phyloP scores from a whole-genome alignment of 371 early-diverging fungal genomes.

The Vairimorpha necatrix region DNA sequence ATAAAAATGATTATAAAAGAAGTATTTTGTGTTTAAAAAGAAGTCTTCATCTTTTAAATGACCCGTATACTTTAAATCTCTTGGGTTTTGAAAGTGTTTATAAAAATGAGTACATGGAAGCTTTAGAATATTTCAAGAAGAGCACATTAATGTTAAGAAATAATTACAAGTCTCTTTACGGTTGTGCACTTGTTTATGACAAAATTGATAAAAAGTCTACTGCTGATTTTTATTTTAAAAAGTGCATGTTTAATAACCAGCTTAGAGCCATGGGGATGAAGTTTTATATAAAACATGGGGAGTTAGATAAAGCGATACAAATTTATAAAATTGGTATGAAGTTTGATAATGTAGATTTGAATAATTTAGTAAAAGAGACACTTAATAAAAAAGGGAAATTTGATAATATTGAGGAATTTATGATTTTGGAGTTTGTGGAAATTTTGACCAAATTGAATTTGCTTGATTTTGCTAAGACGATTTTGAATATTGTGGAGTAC shows the following conservation, averaged over 20 bases:
- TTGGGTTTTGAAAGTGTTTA: constrained; percentile 64
- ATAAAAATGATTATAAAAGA: constrained; percentile 51
- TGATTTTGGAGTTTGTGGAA: constrained; percentile 55
- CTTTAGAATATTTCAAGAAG: constrained; percentile 56
- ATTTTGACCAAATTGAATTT: constrained; percentile 29
- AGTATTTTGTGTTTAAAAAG: constrained; percentile 57
- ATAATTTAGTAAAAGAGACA: constrained; percentile 13
- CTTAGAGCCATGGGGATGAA: constrained; percentile 56
- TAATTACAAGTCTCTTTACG: constrained; percentile 62
- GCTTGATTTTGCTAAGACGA: constrained; percentile 21
- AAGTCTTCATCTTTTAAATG: constrained; percentile 51
- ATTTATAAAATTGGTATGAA: constrained; percentile 17
- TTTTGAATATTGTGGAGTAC: constrained; percentile 43
- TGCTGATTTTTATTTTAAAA: constrained; percentile 55
- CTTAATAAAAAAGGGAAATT: constrained; percentile 25
- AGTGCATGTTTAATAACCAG: constrained; percentile 53
- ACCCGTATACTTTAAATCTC: constrained; percentile 57
- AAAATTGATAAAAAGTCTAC: constrained; percentile 55
- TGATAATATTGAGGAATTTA: constrained; percentile 48
- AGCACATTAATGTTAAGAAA: constrained; percentile 52
- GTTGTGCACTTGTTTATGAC: constrained; percentile 61
- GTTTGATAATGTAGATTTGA: constrained; percentile 2
- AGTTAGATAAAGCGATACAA: constrained; percentile 41
- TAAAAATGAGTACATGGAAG: constrained; percentile 57
- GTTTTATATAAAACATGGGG: constrained; percentile 46